Evolutionary conservation across 108 stramenopile species (phyloP).

Genomic region (Nitzschia palea): DNA sequence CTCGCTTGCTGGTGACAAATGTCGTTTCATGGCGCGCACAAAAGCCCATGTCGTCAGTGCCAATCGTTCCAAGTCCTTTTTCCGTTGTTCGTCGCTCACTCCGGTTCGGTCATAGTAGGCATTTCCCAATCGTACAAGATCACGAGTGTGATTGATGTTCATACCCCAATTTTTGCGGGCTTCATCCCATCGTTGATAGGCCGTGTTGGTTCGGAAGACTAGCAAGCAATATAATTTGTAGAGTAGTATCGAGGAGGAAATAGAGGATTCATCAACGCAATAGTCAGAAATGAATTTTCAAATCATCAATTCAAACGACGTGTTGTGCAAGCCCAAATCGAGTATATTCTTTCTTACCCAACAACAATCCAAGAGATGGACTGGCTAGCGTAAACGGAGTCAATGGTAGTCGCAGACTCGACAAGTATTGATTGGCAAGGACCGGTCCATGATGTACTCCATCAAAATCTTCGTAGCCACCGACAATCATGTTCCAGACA

Average conservation of each 20-base stretch:
- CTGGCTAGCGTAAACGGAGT: slow-evolving; percentile 62
- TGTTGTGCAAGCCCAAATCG: background rate
- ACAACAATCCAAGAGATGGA: slow-evolving; percentile 68
- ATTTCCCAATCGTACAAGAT: slow-evolving; percentile 66
- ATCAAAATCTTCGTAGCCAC: slow-evolving; percentile 60
- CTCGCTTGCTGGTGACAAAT: slow-evolving; percentile 57
- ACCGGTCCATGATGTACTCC: slow-evolving; percentile 50
- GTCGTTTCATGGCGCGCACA: slow-evolving; percentile 65
- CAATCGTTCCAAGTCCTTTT: slow-evolving; percentile 52
- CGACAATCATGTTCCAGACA: slow-evolving; percentile 50
- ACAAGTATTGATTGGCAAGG: slow-evolving; percentile 22
- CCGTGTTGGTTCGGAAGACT: slow-evolving; percentile 73
- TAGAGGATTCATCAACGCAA: background rate
- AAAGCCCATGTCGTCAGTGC: slow-evolving; percentile 69
- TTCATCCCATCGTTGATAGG: slow-evolving; percentile 79
- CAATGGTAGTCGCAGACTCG: slow-evolving; percentile 54
- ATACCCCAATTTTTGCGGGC: slow-evolving; percentile 84
- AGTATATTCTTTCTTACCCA: slow-evolving; percentile 49
- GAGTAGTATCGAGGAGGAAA: background rate
- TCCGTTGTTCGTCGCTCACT: slow-evolving; percentile 38
- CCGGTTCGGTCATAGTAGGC: slow-evolving; percentile 57
- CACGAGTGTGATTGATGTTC: slow-evolving; percentile 82
- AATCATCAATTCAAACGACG: background rate
- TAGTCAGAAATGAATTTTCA: background rate
- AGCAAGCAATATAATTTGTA: too few species aligned